Evolutionary conservation across 176 grass and related monocot species (phyloP).

Genomic region (Luzula sylvatica): DNA sequence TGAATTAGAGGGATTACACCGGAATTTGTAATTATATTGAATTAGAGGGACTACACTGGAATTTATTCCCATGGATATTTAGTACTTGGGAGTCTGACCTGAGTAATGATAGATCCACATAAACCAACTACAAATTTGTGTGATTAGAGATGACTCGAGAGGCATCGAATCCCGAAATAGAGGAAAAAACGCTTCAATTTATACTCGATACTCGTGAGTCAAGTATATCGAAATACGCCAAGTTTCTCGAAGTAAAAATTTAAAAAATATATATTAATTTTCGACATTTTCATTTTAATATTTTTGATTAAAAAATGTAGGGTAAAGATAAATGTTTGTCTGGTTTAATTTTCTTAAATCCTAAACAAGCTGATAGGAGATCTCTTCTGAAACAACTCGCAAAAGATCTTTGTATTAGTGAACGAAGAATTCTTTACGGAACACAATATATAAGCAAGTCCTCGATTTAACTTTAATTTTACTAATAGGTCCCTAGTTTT

Average conservation of each 20-base stretch:
- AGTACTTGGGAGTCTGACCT: no score
- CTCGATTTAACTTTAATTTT: constrained; percentile 1
- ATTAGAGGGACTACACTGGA: no score
- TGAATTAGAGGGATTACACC: no score
- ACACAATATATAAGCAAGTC: constrained; percentile 79
- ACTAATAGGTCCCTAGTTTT: neutral
- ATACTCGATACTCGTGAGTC: constrained; percentile 84
- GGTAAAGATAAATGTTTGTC: constrained; percentile 12
- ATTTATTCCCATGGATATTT: no score
- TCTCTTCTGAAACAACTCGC: constrained; percentile 79
- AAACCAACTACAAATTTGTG: no score
- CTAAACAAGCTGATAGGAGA: constrained; percentile 70
- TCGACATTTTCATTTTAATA: neutral
- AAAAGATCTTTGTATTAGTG: constrained; percentile 72
- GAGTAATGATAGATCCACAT: no score
- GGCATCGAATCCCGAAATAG: constrained; percentile 72
- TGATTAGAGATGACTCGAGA: constrained; percentile 74
- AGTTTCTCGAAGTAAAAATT: constrained; percentile 58
- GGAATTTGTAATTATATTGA: no score
- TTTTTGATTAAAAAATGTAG: constrained; percentile 34
- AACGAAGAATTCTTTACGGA: constrained; percentile 85
- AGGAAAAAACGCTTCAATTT: constrained; percentile 86
- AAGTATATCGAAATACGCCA: constrained; percentile 60
- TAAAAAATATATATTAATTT: neutral
- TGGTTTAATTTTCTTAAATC: constrained; percentile 27